Conservation (phyloP, 2,329 filamentous ascomycete species). For the Phaeosphaeriaceae sp. region DNA sequence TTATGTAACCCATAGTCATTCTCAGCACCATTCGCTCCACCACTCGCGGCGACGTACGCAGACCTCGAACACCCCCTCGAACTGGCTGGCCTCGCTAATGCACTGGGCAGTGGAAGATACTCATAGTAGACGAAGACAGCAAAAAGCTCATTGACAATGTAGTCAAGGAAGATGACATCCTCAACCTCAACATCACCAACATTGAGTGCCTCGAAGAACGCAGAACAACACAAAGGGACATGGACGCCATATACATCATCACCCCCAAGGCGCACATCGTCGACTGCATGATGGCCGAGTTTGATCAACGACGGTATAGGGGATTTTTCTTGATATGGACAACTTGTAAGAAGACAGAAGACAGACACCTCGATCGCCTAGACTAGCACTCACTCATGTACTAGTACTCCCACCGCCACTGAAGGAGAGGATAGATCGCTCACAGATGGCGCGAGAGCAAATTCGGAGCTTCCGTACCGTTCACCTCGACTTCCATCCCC, state of each 20-base stretch:
- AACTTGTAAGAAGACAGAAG: slow-evolving; percentile 52
- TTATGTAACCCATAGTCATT: slow-evolving; percentile 65
- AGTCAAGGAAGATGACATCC: slow-evolving; percentile 92
- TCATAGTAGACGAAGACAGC: slow-evolving; percentile 85
- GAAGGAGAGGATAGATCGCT: slow-evolving; percentile 76
- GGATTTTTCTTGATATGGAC: slow-evolving; percentile 87
- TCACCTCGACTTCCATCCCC: slow-evolving; percentile 86
- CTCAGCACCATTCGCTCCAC: slow-evolving; percentile 77
- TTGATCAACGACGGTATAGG: slow-evolving; percentile 82
- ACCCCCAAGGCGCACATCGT: slow-evolving; percentile 86
- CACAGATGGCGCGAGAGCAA: slow-evolving; percentile 70
- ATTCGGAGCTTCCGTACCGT: slow-evolving; percentile 83
- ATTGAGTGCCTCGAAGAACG: slow-evolving; percentile 93
- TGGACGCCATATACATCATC: slow-evolving; percentile 94
- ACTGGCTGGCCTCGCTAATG: too few relatives aligned
- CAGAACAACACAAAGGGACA: slow-evolving; percentile 80
- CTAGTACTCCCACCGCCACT: slow-evolving; percentile 72
- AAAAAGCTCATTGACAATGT: slow-evolving; percentile 89
- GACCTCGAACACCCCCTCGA: slow-evolving; percentile 13
- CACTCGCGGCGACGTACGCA: slow-evolving; percentile 78
- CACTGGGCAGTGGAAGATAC: slow-evolving; percentile 83
- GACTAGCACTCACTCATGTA: slow-evolving; percentile 13
- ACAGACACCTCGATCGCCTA: background rate
- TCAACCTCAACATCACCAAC: slow-evolving; percentile 95
- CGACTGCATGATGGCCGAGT: slow-evolving; percentile 91